A percentile compares a stretch with the other conserved stretches of the same genome.
Evolutionary conservation across 2,329 filamentous ascomycete species (phyloP).

Genomic region (Ceratocystis lukuohia): DNA sequence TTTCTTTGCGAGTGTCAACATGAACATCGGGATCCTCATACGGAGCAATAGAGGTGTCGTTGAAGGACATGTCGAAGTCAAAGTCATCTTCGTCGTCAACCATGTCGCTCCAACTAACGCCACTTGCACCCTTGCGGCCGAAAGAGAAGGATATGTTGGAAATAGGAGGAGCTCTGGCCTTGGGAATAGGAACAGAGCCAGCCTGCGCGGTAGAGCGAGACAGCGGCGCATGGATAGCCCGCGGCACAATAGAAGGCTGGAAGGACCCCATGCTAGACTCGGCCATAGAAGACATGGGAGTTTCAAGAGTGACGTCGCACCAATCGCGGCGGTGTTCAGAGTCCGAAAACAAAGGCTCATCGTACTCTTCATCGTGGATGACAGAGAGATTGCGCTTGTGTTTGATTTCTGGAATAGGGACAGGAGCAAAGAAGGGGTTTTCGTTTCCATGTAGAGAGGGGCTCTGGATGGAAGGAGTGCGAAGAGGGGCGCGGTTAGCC

Average conservation of each 20-base stretch:
- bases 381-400: slow-evolving; percentile 51
- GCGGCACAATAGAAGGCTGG: slow-evolving; percentile 37
- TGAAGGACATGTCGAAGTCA: slow-evolving; percentile 28
- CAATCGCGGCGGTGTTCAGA: slow-evolving; percentile 62
- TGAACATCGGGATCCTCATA: slow-evolving; percentile 14
- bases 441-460: slow-evolving; percentile 36
- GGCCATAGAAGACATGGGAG: slow-evolving; percentile 68
- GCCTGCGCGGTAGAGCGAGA: slow-evolving; percentile 27
- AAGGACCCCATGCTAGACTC: slow-evolving; percentile 37
- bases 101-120: slow-evolving; percentile 98
- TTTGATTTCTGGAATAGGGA: slow-evolving; percentile 3
- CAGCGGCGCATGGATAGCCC: slow-evolving; percentile 22
- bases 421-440: slow-evolving; percentile 18
- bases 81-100: slow-evolving; percentile 76
- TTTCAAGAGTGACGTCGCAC: slow-evolving; percentile 64
- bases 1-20: slow-evolving; percentile 45
- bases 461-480: slow-evolving; percentile 87
- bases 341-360: slow-evolving; percentile 74
- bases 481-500: slow-evolving; percentile 85
- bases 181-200: slow-evolving; percentile 63
- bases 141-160: slow-evolving; percentile 67
- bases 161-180: slow-evolving; percentile 58
- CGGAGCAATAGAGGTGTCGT: slow-evolving; percentile 6
- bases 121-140: slow-evolving; percentile 63
- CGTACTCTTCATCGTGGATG: slow-evolving; percentile 60